A percentile compares a stretch with the other conserved stretches of the same genome.
phyloP scores from a whole-genome alignment of 331 rosid species.

The Malus hybrid region DNA sequence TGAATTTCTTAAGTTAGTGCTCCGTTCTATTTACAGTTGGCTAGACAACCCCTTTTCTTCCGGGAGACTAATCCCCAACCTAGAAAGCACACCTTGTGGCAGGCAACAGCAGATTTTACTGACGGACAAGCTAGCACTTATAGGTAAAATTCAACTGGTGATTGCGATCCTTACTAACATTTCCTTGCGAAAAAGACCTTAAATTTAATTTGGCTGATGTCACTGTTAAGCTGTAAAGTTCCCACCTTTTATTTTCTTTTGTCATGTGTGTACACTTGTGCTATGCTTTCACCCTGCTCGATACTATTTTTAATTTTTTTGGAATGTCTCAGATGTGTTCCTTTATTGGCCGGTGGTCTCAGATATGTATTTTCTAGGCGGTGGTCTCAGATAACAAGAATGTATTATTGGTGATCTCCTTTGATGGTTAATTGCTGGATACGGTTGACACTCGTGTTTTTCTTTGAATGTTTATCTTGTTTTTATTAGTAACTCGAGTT shows the following conservation, averaged over 20 bases:
- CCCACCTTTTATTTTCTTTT: background rate
- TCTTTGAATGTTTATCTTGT: background rate
- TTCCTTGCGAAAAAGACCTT: background rate
- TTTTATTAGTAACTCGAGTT: constrained; percentile 4
- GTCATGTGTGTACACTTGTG: background rate
- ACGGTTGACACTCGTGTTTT: background rate
- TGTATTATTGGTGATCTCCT: background rate
- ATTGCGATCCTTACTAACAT: background rate
- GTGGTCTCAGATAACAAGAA: background rate
- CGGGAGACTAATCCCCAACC: constrained; percentile 98
- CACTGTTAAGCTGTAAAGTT: background rate
- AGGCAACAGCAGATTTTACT: constrained; percentile 85
- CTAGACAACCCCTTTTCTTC: constrained; percentile 84
- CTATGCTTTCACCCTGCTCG: constrained; percentile 3
- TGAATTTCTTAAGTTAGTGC: background rate
- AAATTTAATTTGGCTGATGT: background rate
- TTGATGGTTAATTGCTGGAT: background rate
- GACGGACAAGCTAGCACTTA: constrained; percentile 66
- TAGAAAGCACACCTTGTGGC: constrained; percentile 93
- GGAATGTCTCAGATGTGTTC: background rate
- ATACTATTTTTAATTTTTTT: background rate
- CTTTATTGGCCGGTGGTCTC: background rate
- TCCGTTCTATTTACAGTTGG: constrained; percentile 51
- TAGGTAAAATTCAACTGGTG: constrained; percentile 32
- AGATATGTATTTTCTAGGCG: background rate